Evolutionary conservation across 1,284 basidiomycete species (phyloP), one percentile per base, ranked within the genome.

Genomic region (Fomitopsis palustris): DNA sequence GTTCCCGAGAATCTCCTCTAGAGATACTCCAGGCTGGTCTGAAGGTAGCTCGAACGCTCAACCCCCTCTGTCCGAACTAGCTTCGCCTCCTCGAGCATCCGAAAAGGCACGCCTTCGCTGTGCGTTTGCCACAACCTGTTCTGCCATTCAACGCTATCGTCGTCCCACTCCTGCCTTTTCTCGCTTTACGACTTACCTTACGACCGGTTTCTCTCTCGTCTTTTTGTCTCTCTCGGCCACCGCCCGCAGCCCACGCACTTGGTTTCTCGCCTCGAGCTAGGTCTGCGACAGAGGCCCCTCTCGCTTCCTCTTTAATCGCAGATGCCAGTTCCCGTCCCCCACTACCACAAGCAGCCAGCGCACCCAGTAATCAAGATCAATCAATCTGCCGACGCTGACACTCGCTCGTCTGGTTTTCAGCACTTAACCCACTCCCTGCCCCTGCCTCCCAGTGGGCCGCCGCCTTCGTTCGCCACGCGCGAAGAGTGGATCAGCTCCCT

Each of bases 81-180:
- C 68, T 72, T 75, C 60, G 57, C 62, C 52, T 64, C 66, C 59
- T 70, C 59, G 67, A 69, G 66, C 67, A 69, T 69, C 70, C 69
- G 71, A 91, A 91, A 91, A 90, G 88, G 90, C 89, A 92, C 89
- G 89, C 90, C 89, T 92, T 92, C 81, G 86, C 80, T 92, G 89
- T 80, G 90, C 89, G 89, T 92, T 79, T 79, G 88, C 88, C 89
- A 87, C 73, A 69, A 65, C 66, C 67, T 66, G 65, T 60, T 62
- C 56, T 56, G 59, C 65, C 65, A 67, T 66, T 61, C 60, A 62
- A 54, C 64, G 62, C 61, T 64, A 64, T 72, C 69, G 66, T 69
- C 68, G 59, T 62, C 76, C 71, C 69, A 71, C 69, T 63, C 71
- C 64, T 68, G 68, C 69, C 66, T 68, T 69, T 65, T 66, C 63